Percentiles rank a stretch among this genome's conserved stretches.
Conservation (phyloP, 352 stramenopile species). For the Globisporangium polare region DNA sequence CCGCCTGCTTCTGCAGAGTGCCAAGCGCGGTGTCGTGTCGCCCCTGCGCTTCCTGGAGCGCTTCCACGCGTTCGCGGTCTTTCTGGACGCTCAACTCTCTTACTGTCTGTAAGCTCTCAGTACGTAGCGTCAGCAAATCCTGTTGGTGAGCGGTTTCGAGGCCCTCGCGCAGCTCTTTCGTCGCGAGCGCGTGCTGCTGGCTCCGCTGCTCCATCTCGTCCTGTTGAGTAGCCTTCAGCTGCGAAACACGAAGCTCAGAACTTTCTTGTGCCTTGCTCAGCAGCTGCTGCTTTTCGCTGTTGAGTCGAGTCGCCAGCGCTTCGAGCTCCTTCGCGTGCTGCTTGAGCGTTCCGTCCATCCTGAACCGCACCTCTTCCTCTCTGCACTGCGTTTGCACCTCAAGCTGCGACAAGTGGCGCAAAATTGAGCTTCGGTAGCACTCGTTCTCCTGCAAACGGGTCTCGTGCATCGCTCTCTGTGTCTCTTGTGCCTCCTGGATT, state of each 20-base stretch:
- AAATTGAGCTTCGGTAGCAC: slow-evolving; percentile 7
- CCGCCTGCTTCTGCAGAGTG: slow-evolving; percentile 21
- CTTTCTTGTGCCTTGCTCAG: slow-evolving; percentile 2
- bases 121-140: slow-evolving; percentile 29
- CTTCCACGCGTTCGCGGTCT: slow-evolving; percentile 31
- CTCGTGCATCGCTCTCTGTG: slow-evolving; percentile 18
- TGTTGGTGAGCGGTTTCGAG: slow-evolving; percentile 22
- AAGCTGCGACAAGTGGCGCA: not conserved
- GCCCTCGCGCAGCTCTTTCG: slow-evolving; percentile 23
- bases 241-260: not conserved
- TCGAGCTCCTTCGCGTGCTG: slow-evolving; percentile 20
- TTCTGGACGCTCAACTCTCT: slow-evolving; percentile 28
- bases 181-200: slow-evolving; percentile 20
- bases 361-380: not conserved
- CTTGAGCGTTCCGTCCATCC: slow-evolving; percentile 3
- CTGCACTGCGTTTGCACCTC: not conserved
- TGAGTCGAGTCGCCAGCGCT: slow-evolving; percentile 6
- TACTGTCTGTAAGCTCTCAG: slow-evolving; percentile 32
- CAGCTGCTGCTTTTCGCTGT: slow-evolving; percentile 5
- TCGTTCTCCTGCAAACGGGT: slow-evolving; percentile 9
- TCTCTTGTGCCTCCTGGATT: slow-evolving; percentile 2
- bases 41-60: slow-evolving; percentile 23
- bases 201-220: slow-evolving; percentile 18
- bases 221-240: slow-evolving; percentile 11
- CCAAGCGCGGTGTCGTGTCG: slow-evolving; percentile 25